Evolutionary conservation across 352 stramenopile species (phyloP).

Genomic region (Globisporangium nodosum): DNA sequence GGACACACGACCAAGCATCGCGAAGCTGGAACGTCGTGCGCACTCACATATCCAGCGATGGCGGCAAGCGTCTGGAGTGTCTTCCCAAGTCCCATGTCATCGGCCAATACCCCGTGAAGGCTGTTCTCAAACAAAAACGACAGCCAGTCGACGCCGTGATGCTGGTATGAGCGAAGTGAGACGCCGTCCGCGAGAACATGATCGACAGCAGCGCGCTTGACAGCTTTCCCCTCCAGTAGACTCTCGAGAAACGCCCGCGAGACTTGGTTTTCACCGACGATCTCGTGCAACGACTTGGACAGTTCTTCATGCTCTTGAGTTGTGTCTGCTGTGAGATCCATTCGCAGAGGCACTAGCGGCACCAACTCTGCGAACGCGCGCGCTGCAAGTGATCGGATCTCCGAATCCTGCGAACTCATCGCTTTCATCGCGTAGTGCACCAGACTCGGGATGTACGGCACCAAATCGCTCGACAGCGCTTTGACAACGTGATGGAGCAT

Average conservation of each 20-base stretch:
- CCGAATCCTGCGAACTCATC: conserved; percentile 42
- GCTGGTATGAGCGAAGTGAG: conserved; percentile 62
- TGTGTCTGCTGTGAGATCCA: conserved; percentile 38
- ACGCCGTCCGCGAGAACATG: conserved; percentile 24
- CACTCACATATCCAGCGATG: conserved; percentile 49
- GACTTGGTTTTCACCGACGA: conserved; percentile 42
- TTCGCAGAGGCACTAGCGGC: conserved; percentile 64
- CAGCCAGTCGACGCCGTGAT: conserved; percentile 76
- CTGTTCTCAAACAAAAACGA: conserved; percentile 62
- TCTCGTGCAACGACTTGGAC: conserved; percentile 6
- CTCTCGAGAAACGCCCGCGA: conserved; percentile 66
- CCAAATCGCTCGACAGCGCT: conserved; percentile 25
- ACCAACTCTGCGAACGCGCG: conserved; percentile 67
- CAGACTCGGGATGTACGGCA: conserved; percentile 59
- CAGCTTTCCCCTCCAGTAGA: conserved; percentile 51
- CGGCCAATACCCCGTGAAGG: conserved; percentile 75
- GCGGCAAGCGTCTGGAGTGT: conserved; percentile 92
- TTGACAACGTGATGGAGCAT: conserved; percentile 51
- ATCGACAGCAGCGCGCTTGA: conserved; percentile 30
- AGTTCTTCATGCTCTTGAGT: conserved; percentile 7
- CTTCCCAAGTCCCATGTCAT: conserved; percentile 93
- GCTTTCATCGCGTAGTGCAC: conserved; percentile 63
- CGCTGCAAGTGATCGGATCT: conserved; percentile 41
- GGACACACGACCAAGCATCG: conserved; percentile 91
- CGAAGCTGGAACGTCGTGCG: conserved; percentile 14